Percentiles rank a stretch among this genome's conserved stretches.
These are phyloP conservation scores for Exophiala sideris DNA, from an alignment of 2,329 filamentous ascomycete genomes.

Conservation along the genomic window DNA sequence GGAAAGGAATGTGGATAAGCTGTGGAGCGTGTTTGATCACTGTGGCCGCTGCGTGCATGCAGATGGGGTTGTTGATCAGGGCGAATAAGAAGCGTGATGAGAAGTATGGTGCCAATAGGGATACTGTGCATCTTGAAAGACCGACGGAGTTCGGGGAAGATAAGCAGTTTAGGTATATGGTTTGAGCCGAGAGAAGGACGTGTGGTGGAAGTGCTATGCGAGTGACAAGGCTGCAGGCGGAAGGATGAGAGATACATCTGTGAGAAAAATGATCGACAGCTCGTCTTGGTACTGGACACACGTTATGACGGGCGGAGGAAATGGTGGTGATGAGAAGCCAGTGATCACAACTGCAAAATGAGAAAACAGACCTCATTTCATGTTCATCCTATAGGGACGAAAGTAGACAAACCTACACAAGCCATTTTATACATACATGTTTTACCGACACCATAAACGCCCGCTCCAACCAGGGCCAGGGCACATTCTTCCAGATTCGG, in stretches of 20 bases:
- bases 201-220: not conserved
- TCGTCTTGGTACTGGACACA: no score
- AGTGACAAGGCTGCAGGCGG: not conserved
- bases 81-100: slow-evolving; percentile 15
- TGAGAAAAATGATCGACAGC: no score
- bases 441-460: not conserved
- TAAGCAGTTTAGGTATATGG: slow-evolving; percentile 19
- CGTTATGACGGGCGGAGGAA: no score
- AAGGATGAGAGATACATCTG: not conserved
- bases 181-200: not conserved
- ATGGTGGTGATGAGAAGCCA: no score
- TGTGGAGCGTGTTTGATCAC: slow-evolving; percentile 32
- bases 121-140: slow-evolving; percentile 15
- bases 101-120: slow-evolving; percentile 17
- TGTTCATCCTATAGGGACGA: no score
- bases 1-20: slow-evolving; percentile 38
- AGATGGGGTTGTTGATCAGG: slow-evolving; percentile 14
- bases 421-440: no score
- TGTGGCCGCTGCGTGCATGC: slow-evolving; percentile 12
- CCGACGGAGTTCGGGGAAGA: slow-evolving; percentile 12
- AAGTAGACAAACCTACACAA: no score
- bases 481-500: no score
- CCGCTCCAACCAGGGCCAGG: not conserved
- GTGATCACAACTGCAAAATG: no score
- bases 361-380: no score